Conservation (phyloP, 208 protist genomes). For the Angomonas ambiguus region DNA sequence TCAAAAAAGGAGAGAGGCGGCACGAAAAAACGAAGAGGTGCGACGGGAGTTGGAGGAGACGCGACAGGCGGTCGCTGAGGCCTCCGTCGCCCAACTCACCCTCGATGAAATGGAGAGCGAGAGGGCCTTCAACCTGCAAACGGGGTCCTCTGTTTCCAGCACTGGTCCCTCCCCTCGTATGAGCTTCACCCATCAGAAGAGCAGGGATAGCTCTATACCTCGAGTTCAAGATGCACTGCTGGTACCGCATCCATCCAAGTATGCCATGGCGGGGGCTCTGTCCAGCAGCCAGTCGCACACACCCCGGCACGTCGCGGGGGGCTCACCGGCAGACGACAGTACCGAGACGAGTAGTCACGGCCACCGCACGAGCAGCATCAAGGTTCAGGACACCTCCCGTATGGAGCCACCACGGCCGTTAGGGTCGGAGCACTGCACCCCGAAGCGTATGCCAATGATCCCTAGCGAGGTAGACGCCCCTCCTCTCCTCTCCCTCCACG, state of each 20-base stretch:
- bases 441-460: conserved; percentile 10
- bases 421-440: conserved; percentile 30
- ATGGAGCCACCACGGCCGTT: conserved; percentile 37
- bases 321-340: not conserved
- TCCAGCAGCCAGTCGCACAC: conserved; percentile 2
- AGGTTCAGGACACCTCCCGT: conserved; percentile 45
- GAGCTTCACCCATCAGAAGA: conserved; percentile 6
- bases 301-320: not conserved
- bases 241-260: conserved; percentile 5
- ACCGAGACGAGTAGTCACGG: not conserved
- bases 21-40: conserved; percentile 25
- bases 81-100: conserved; percentile 20
- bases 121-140: conserved; percentile 22
- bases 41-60: conserved; percentile 40
- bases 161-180: conserved; percentile 1
- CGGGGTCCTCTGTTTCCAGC: conserved; percentile 1
- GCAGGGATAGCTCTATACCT: not conserved
- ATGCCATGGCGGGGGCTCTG: not conserved
- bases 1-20: conserved; percentile 20
- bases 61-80: conserved; percentile 28
- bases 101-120: conserved; percentile 24
- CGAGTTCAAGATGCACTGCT: conserved; percentile 8
- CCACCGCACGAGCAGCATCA: conserved; percentile 10
- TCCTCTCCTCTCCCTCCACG: not conserved
- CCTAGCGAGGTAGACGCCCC: not conserved